phyloP scores from a whole-genome alignment of 1,284 basidiomycete genomes.

The Fomes fomentarius region DNA sequence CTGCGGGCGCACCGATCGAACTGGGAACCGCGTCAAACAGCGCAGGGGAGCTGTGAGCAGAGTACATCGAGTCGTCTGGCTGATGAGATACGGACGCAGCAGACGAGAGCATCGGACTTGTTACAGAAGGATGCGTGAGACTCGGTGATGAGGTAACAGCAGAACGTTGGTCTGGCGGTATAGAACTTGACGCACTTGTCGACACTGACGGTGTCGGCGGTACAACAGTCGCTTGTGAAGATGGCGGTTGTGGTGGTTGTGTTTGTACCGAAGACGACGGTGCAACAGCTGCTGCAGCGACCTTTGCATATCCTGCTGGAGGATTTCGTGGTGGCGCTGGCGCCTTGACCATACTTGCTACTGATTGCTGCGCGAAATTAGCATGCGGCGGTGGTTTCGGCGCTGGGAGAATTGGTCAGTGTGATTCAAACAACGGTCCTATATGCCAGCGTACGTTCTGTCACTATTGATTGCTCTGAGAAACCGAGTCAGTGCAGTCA shows the following conservation, averaged over 20 bases:
- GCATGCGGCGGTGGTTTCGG: conserved; percentile 80
- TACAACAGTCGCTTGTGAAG: conserved; percentile 41
- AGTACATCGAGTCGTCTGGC: conserved; percentile 72
- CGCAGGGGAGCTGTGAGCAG: conserved; percentile 68
- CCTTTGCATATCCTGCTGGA: conserved; percentile 80
- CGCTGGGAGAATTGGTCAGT: conserved; percentile 32
- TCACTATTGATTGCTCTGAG: conserved; percentile 48
- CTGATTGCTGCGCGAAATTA: conserved; percentile 80
- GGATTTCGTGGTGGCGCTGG: conserved; percentile 58
- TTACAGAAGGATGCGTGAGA: conserved; percentile 76
- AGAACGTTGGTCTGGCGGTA: conserved; percentile 53
- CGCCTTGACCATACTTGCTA: conserved; percentile 80
- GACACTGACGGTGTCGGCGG: conserved; percentile 37
- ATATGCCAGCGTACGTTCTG: conserved; percentile 45
- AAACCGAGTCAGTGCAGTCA: conserved; percentile 1
- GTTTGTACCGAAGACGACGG: conserved; percentile 36
- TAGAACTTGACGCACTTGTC: conserved; percentile 41
- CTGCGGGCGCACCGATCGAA: conserved; percentile 53
- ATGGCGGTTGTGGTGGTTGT: conserved; percentile 35
- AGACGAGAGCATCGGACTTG: conserved; percentile 78
- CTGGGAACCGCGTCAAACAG: conserved; percentile 69
- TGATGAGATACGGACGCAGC: conserved; percentile 69
- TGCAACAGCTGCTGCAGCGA: conserved; percentile 84
- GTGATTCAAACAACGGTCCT: background rate
- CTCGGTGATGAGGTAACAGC: conserved; percentile 70